phyloP scores from a whole-genome alignment of 2,329 filamentous ascomycete genomes.

The Lachnellula subtilissima region DNA sequence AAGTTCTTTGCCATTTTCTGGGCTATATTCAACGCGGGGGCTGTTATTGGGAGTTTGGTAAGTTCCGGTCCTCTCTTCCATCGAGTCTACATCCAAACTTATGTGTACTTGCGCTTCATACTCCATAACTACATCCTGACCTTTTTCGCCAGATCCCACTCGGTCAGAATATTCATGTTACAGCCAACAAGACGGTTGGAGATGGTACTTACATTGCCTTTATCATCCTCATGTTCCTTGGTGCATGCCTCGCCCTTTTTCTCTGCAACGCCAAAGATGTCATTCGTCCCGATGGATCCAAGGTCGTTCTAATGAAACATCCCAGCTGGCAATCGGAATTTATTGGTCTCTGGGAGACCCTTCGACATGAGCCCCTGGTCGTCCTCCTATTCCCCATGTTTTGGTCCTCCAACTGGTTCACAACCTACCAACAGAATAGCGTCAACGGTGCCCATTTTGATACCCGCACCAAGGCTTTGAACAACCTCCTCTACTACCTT shows the following conservation, averaged over 20 bases:
- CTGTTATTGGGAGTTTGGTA: constrained; percentile 72
- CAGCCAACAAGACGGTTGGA: constrained; percentile 45
- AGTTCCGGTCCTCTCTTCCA: constrained; percentile 19
- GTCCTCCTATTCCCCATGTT: constrained; percentile 77
- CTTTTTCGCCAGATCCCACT: constrained; percentile 54
- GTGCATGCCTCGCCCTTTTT: constrained; percentile 63
- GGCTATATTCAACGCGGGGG: constrained; percentile 92
- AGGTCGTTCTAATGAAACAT: constrained; percentile 85
- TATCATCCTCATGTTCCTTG: constrained; percentile 73
- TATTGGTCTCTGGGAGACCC: constrained; percentile 67
- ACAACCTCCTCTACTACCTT: constrained; percentile 73
- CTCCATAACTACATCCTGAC: not conserved
- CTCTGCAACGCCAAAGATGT: constrained; percentile 70
- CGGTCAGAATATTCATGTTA: constrained; percentile 63
- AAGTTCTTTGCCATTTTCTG: constrained; percentile 88
- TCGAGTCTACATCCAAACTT: no score
- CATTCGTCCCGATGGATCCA: constrained; percentile 70
- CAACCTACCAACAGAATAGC: constrained; percentile 72
- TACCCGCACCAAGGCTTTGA: constrained; percentile 69
- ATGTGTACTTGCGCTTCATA: no score
- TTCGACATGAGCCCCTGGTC: constrained; percentile 67
- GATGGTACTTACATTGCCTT: constrained; percentile 88
- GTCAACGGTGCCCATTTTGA: constrained; percentile 69
- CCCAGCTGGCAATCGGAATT: constrained; percentile 81
- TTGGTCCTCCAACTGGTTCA: constrained; percentile 74